These are phyloP conservation scores for Colletotrichum aenigma DNA, from an alignment of 2,329 filamentous ascomycete genomes.

Conservation along the genomic window DNA sequence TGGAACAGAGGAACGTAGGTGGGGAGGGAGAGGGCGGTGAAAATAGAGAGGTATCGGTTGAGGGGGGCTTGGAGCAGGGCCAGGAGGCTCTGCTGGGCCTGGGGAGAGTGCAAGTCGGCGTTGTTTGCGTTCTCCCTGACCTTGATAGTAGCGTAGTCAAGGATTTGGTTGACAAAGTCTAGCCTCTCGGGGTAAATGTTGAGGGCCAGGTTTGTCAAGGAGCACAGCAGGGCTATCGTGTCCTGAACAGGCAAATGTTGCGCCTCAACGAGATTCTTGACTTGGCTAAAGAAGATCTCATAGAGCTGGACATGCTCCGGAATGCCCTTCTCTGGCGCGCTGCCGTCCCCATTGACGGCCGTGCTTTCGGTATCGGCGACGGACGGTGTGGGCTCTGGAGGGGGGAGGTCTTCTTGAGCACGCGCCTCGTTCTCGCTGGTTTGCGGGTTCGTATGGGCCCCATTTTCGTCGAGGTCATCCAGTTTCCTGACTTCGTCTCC, in stretches of 20 bases:
- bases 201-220: conserved; percentile 87
- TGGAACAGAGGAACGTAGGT: conserved; percentile 90
- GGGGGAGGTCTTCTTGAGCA: background rate
- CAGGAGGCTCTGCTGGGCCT: conserved; percentile 87
- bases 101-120: conserved; percentile 88
- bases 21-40: conserved; percentile 92
- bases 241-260: conserved; percentile 93
- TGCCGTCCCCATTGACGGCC: conserved; percentile 46
- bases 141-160: conserved; percentile 87
- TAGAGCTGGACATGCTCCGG: conserved; percentile 86
- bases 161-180: conserved; percentile 94
- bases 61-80: conserved; percentile 90
- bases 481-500: background rate
- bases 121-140: conserved; percentile 90
- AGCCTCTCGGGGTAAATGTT: conserved; percentile 94
- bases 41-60: conserved; percentile 88
- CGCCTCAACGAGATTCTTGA: conserved; percentile 89
- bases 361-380: conserved; percentile 52
- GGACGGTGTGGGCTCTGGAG: conserved; percentile 38
- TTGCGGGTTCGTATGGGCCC: conserved; percentile 18
- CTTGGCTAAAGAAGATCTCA: conserved; percentile 96
- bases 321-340: conserved; percentile 55
- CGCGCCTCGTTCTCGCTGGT: conserved; percentile 15
- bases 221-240: conserved; percentile 92
- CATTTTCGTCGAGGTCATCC: conserved; percentile 22